Percentiles rank a stretch among this genome's conserved stretches.
phyloP scores from a whole-genome alignment of 129 eudicot genomes.

The Centella asiatica region DNA sequence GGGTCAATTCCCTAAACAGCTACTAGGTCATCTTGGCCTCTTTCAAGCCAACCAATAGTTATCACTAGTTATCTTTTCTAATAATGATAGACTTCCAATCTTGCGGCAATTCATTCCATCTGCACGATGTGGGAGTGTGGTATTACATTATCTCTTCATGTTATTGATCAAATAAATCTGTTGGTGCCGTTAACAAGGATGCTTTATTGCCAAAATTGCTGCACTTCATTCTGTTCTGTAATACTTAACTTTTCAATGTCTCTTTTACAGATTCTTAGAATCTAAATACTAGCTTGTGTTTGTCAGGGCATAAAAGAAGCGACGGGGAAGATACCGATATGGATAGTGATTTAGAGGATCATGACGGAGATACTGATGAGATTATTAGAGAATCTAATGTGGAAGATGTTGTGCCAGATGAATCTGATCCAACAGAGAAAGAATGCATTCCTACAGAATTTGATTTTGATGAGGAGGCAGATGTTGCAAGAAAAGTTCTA shows the following conservation, averaged over 20 bases:
- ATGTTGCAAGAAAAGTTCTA: slow-evolving; percentile 68
- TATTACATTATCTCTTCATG: background rate
- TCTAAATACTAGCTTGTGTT: background rate
- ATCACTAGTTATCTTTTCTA: background rate
- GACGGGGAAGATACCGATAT: slow-evolving; percentile 35
- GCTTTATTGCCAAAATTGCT: background rate
- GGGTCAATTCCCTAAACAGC: background rate
- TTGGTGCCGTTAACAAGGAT: background rate
- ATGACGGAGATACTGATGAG: slow-evolving; percentile 23
- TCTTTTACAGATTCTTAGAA: background rate
- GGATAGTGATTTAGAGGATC: slow-evolving; percentile 42
- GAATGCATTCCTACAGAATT: slow-evolving; percentile 22
- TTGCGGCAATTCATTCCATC: background rate
- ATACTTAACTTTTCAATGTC: background rate
- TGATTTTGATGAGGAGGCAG: slow-evolving; percentile 68
- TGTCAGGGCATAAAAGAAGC: slow-evolving; percentile 39
- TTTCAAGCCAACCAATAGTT: background rate
- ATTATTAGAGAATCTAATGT: slow-evolving; percentile 25
- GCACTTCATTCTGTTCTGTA: background rate
- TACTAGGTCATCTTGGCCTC: background rate
- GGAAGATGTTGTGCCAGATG: slow-evolving; percentile 34
- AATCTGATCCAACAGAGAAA: slow-evolving; percentile 23
- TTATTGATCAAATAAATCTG: background rate
- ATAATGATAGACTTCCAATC: background rate
- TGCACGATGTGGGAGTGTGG: background rate